Evolutionary conservation across 2,329 filamentous ascomycete genomes (phyloP).

Genomic region (Botrytis tulipae): DNA sequence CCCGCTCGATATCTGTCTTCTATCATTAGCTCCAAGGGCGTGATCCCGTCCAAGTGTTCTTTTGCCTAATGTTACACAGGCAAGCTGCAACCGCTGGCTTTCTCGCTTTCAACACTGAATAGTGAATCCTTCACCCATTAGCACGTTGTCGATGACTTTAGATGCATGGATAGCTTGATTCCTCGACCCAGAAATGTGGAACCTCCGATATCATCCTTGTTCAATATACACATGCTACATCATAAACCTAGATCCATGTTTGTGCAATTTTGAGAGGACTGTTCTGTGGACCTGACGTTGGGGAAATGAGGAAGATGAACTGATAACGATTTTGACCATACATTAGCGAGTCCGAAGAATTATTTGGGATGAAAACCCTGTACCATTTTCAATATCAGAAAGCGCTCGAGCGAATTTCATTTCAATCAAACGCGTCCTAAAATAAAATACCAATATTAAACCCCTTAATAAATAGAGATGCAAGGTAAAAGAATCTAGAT

Average conservation of each 20-base stretch:
- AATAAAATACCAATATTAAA: neutral
- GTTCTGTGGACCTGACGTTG: constrained; percentile 1
- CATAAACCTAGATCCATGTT: constrained; percentile 10
- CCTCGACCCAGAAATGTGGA: constrained; percentile 11
- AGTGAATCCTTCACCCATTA: neutral
- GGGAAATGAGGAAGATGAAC: constrained; percentile 12
- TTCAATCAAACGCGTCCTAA: neutral
- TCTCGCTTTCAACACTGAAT: neutral
- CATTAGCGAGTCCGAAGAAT: neutral
- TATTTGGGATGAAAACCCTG: neutral
- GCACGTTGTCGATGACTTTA: neutral
- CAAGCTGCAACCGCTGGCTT: constrained; percentile 7
- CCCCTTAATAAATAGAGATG: constrained; percentile 3
- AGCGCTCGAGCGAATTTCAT: neutral
- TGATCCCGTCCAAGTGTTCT: neutral
- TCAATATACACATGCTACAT: neutral
- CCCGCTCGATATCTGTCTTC: neutral
- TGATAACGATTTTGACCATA: constrained; percentile 15
- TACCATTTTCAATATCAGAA: constrained; percentile 4
- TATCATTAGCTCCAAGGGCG: neutral
- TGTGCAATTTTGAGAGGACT: constrained; percentile 1
- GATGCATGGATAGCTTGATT: constrained; percentile 9
- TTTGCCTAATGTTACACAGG: constrained; percentile 9
- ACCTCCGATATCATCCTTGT: neutral
- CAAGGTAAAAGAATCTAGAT: neutral